Evolutionary conservation across 805 yeast genomes (phyloP).

Genomic region (Candida vartiovaarae): DNA sequence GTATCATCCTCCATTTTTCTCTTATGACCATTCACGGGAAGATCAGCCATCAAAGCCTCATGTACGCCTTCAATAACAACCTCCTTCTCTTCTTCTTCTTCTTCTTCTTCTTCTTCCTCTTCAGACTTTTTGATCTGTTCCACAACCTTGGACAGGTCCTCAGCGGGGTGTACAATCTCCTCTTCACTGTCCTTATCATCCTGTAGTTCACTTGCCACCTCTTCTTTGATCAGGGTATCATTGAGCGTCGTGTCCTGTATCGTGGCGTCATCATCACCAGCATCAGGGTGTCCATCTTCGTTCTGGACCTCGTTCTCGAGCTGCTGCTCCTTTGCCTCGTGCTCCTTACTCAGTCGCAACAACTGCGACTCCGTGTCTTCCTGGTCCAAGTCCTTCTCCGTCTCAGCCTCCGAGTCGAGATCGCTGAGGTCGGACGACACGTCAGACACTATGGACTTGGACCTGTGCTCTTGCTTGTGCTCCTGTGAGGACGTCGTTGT

Average conservation of each 20-base stretch:
- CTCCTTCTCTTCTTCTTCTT: conserved; percentile 4
- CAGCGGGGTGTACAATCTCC: conserved; percentile 17
- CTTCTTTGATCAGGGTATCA: conserved; percentile 20
- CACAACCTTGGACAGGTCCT: conserved; percentile 18
- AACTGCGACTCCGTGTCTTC: conserved; percentile 28
- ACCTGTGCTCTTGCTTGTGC: conserved; percentile 6
- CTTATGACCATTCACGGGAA: conserved; percentile 4
- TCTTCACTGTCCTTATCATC: conserved; percentile 17
- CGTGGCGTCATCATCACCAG: conserved; percentile 15
- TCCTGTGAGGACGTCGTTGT: background rate
- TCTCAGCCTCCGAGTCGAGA: conserved; percentile 80
- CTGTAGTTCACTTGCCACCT: conserved; percentile 15
- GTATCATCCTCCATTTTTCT: conserved; percentile 5
- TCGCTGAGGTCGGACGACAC: conserved; percentile 45
- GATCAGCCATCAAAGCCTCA: conserved; percentile 3
- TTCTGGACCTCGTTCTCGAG: conserved; percentile 4
- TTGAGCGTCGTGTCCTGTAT: conserved; percentile 16
- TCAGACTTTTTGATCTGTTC: conserved; percentile 5
- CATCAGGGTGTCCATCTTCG: conserved; percentile 1
- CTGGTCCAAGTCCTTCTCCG: conserved; percentile 68
- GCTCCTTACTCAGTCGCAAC: conserved; percentile 31
- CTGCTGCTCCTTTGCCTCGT: conserved; percentile 1
- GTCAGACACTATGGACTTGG: conserved; percentile 20
- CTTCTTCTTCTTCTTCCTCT: conserved; percentile 7
- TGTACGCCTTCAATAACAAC: conserved; percentile 5